These are phyloP conservation scores for Candida tetrigidarum DNA, from an alignment of 1,139 yeast species.

Conservation along the genomic window DNA sequence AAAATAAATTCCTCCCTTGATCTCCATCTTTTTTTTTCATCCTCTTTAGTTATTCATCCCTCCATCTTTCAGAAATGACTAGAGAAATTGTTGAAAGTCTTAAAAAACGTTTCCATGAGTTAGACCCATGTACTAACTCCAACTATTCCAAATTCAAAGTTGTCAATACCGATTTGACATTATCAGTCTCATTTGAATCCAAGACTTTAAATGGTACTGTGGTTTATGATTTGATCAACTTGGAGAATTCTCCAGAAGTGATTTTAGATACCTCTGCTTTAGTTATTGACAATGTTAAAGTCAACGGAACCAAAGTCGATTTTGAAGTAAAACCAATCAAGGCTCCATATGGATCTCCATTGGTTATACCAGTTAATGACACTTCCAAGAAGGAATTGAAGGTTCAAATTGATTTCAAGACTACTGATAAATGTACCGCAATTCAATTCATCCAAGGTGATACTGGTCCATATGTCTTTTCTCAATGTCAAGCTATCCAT, in stretches of 20 bases:
- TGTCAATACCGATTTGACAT: constrained; percentile 29
- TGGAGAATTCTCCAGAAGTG: constrained; percentile 18
- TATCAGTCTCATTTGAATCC: constrained; percentile 33
- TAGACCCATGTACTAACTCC: constrained; percentile 77
- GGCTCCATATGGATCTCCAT: constrained; percentile 39
- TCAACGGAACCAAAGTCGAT: constrained; percentile 24
- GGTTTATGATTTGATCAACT: constrained; percentile 23
- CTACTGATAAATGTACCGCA: constrained; percentile 44
- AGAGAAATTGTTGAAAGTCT: constrained; percentile 13
- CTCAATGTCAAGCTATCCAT: constrained; percentile 49
- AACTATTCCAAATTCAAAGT: constrained; percentile 63
- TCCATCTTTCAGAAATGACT: constrained; percentile 3
- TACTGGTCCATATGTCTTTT: constrained; percentile 42
- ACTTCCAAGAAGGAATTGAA: constrained; percentile 15
- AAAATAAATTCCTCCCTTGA: background rate
- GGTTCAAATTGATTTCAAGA: constrained; percentile 28
- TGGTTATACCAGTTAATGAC: constrained; percentile 23
- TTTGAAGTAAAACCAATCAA: constrained; percentile 23
- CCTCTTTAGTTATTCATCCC: background rate
- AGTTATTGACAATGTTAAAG: constrained; percentile 23
- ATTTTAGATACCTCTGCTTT: constrained; percentile 39
- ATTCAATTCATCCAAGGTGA: constrained; percentile 45
- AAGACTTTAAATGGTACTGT: constrained; percentile 35
- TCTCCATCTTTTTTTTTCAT: background rate
- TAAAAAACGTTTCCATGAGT: constrained; percentile 15